These are phyloP conservation scores for Penicillium sp. DNA, from an alignment of 2,329 filamentous ascomycete species.

Conservation along the genomic window DNA sequence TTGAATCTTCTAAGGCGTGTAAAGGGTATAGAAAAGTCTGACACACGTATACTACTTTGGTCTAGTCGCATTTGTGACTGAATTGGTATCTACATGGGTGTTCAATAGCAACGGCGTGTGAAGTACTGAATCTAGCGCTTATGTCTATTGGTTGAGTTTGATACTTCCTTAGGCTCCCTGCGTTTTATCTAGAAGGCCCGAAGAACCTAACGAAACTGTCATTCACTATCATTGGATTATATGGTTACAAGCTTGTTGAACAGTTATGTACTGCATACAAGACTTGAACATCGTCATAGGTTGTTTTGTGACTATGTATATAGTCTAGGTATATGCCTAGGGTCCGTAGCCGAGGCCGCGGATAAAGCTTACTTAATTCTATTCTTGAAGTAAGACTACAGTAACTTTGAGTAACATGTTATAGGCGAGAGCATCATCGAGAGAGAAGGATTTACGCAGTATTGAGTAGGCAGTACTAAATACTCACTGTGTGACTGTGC, in stretches of 20 bases:
- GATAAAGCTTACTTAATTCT: neutral
- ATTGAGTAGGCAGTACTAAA: too few relatives aligned
- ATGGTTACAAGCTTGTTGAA: neutral
- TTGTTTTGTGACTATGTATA: neutral
- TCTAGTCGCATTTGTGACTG: too few relatives aligned
- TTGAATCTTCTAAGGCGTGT: neutral
- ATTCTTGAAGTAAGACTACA: neutral
- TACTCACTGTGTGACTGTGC: slow-evolving; percentile 7
- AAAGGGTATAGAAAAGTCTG: slow-evolving; percentile 2
- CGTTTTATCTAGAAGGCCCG: neutral
- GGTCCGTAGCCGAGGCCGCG: neutral
- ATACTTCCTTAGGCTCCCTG: neutral
- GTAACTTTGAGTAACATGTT: neutral
- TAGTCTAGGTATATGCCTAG: neutral
- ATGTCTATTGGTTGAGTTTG: neutral
- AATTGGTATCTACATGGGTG: neutral
- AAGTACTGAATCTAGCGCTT: neutral
- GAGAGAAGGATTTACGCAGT: neutral
- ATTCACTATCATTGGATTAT: neutral
- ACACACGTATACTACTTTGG: neutral
- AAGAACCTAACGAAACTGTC: neutral
- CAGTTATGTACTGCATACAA: too few relatives aligned
- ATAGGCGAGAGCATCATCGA: neutral
- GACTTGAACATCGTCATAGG: neutral
- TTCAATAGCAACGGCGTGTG: neutral